Percentiles rank a stretch among this genome's conserved stretches.
phyloP scores from a whole-genome alignment of 2,329 filamentous ascomycete genomes.

The Aspergillus viridinutans region DNA sequence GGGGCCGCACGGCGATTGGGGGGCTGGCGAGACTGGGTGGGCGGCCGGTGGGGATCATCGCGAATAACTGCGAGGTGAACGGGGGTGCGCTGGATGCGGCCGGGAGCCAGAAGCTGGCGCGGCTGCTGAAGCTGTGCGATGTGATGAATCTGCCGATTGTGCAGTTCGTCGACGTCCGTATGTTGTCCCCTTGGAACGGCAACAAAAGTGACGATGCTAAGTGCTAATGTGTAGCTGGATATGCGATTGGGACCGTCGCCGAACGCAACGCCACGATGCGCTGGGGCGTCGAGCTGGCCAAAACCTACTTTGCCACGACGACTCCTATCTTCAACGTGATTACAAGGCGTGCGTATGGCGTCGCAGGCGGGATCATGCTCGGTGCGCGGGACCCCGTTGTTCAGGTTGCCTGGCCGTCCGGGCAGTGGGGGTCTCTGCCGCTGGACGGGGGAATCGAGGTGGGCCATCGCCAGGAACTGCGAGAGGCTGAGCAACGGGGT shows the following conservation, averaged over 20 bases:
- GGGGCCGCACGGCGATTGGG: constrained; percentile 59
- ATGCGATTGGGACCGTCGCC: constrained; percentile 60
- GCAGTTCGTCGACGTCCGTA: constrained; percentile 60
- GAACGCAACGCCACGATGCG: constrained; percentile 62
- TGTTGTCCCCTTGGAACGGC: too few relatives aligned
- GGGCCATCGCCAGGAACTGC: constrained; percentile 57
- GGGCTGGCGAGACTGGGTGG: constrained; percentile 58
- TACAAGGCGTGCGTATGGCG: constrained; percentile 57
- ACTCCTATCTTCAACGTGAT: constrained; percentile 62
- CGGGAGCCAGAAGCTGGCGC: constrained; percentile 58
- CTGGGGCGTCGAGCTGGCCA: constrained; percentile 58
- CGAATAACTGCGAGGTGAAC: constrained; percentile 58
- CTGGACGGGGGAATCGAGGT: constrained; percentile 63
- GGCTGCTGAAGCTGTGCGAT: constrained; percentile 60
- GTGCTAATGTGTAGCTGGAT: constrained; percentile 43
- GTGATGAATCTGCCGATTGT: constrained; percentile 62
- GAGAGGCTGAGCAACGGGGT: constrained; percentile 47
- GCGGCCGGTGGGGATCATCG: constrained; percentile 55
- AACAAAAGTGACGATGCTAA: too few relatives aligned
- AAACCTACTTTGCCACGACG: constrained; percentile 60
- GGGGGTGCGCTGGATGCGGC: constrained; percentile 58
- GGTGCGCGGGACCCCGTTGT: constrained; percentile 58
- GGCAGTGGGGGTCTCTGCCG: constrained; percentile 60
- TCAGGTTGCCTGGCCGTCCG: constrained; percentile 61
- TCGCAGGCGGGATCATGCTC: constrained; percentile 62